Conservation (phyloP, 768 basidiomycete species). For the Xerocomus spinulosus region DNA sequence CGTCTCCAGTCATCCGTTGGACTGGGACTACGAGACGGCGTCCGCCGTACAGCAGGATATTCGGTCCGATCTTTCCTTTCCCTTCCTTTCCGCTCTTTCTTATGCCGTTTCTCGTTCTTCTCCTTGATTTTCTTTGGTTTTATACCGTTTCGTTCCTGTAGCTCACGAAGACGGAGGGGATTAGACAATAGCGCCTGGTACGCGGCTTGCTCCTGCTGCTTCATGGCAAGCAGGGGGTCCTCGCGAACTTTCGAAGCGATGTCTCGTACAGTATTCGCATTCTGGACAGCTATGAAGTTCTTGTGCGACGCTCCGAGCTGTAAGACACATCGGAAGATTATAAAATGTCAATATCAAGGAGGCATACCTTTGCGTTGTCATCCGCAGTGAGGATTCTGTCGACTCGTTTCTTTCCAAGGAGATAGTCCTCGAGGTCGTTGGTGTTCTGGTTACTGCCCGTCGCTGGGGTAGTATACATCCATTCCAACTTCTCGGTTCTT, state of each 20-base stretch:
- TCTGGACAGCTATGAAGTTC: slow-evolving; percentile 91
- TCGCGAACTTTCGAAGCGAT: slow-evolving; percentile 92
- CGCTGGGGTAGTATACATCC: slow-evolving; percentile 99
- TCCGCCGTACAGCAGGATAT: slow-evolving; percentile 28
- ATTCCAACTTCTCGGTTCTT: slow-evolving; percentile 89
- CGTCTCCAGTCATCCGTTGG: slow-evolving; percentile 25
- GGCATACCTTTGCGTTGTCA: slow-evolving; percentile 79
- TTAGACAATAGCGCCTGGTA: slow-evolving; percentile 84
- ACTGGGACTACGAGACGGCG: slow-evolving; percentile 31
- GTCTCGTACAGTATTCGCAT: slow-evolving; percentile 87
- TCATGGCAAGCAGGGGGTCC: slow-evolving; percentile 95
- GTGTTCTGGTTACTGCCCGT: slow-evolving; percentile 81
- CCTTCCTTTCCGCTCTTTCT: slow-evolving; percentile 42
- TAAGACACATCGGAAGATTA: slow-evolving; percentile 5
- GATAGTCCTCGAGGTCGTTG: slow-evolving; percentile 93
- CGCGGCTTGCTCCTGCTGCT: slow-evolving; percentile 94
- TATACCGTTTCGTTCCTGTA: slow-evolving; percentile 80
- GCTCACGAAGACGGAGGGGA: slow-evolving; percentile 74
- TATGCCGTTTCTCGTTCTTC: slow-evolving; percentile 50
- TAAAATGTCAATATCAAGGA: too few species aligned
- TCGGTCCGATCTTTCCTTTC: slow-evolving; percentile 24
- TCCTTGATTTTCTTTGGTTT: slow-evolving; percentile 74
- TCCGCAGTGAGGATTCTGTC: slow-evolving; percentile 92
- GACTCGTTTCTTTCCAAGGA: slow-evolving; percentile 95
- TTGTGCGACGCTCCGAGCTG: slow-evolving; percentile 85